A percentile compares a stretch with the other conserved stretches of the same genome.
These are phyloP conservation scores for Meyerozyma carpophila DNA, from an alignment of 1,139 yeast genomes.

Conservation along the genomic window DNA sequence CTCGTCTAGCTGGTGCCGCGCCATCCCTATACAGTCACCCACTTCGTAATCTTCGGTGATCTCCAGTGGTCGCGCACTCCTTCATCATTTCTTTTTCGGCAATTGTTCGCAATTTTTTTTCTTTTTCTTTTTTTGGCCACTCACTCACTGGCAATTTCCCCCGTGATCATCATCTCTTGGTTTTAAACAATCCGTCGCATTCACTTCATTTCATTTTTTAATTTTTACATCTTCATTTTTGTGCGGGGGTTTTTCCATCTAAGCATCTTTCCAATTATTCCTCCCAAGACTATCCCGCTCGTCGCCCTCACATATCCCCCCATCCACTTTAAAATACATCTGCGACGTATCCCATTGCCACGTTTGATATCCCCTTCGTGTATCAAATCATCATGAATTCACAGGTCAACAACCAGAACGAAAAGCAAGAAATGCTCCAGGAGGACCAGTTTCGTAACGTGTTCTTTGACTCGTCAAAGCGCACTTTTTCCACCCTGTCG, in stretches of 20 bases:
- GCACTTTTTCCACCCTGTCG: conserved; percentile 6
- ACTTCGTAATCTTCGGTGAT: background rate
- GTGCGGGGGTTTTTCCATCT: background rate
- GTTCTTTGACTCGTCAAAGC: conserved; percentile 17
- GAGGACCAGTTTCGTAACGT: conserved; percentile 24
- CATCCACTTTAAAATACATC: no score
- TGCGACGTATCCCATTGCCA: no score
- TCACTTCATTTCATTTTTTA: background rate
- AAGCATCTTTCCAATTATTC: background rate
- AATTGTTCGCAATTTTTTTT: conserved; percentile 1
- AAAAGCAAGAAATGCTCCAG: conserved; percentile 27
- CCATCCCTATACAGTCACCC: background rate
- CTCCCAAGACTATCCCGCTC: background rate
- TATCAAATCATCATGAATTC: conserved; percentile 16
- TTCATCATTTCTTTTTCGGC: conserved; percentile 1
- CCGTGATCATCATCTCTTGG: conserved; percentile 1
- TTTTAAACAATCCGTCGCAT: background rate
- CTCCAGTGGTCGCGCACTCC: background rate
- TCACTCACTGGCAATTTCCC: conserved; percentile 1
- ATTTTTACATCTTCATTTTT: background rate
- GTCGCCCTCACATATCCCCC: no score
- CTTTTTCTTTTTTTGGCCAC: conserved; percentile 1
- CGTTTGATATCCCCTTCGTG: no score
- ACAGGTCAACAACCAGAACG: conserved; percentile 23
- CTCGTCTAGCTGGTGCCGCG: no score